Base-by-base conservation (phyloP, 345 rosid genomes). In the Anacardium occidentale region DNA sequence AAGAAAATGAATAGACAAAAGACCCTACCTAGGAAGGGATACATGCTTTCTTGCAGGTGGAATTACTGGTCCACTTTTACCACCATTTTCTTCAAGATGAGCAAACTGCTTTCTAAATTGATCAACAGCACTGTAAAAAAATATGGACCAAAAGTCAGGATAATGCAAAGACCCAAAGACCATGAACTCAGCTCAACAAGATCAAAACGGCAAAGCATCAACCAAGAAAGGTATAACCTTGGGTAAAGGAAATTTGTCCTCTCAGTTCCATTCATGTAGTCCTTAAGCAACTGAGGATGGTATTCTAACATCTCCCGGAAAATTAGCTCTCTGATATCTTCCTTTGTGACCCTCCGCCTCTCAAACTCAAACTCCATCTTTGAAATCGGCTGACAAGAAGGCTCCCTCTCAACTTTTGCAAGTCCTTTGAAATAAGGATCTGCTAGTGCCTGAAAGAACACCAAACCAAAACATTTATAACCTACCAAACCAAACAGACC, bases 311-410 rank as follows among this genome's bases (percentile, higher is more conserved):
- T 90, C 84, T 91, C 97, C 18, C 89, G 81, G 72, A 90, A 94
- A 55, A 94, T 90, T 64, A 94, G 85, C 79, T 92, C 97, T 75
- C 93, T 70, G 72, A 92, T 85, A 77, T 94, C 98, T 70, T 94
- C 97, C 80, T 92, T 90, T 21, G 97, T 89, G 56, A 92, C 94
- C 69, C 91, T 94, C 62, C 95, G 83, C 64, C 95, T 92, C 87
- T 94, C 98, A 67, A 94, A 94, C 81, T 94, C 98, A 66, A 94
- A 94, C 76, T 92, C 98, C 97, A 92, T 94, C 82, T 94, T 94
- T 21, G 97, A 82, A 68, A 92, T 90, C 66, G 97, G 97, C 51
- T 92, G 97, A 79, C 93, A 89, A 34, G 97, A 92, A 68, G 97
- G 98, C 78, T 94, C 98, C 79, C 97, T 90, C 78, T 94, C 97